A percentile compares a stretch with the other conserved stretches of the same genome.
Evolutionary conservation across 129 eudicot genomes (phyloP).

Genomic region (Flaveria bidentis): DNA sequence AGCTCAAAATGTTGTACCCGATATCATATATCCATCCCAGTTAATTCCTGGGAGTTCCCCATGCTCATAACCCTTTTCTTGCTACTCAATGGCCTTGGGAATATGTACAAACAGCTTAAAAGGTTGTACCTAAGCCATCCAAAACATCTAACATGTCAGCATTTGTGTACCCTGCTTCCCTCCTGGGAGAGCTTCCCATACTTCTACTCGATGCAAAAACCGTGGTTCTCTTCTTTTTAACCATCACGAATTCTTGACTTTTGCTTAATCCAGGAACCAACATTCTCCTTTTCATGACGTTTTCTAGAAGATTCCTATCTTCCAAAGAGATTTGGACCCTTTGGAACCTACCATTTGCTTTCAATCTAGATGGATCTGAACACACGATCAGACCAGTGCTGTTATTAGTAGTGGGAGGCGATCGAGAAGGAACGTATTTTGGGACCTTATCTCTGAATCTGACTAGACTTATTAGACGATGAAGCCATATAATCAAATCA

Average conservation of each 20-base stretch:
- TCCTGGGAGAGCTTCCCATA: conserved; percentile 62
- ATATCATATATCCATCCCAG: conserved; percentile 34
- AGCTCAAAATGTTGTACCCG: conserved; percentile 40
- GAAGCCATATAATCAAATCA: conserved; percentile 77
- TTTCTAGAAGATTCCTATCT: conserved; percentile 59
- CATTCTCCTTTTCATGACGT: conserved; percentile 56
- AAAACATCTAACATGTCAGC: conserved; percentile 49
- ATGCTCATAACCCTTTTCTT: background rate
- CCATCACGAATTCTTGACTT: conserved; percentile 73
- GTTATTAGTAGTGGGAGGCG: conserved; percentile 34
- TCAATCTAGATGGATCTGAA: conserved; percentile 20
- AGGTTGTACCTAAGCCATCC: conserved; percentile 54
- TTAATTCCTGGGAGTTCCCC: background rate
- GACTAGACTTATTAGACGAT: conserved; percentile 62
- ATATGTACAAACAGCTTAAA: conserved; percentile 28
- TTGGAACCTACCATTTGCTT: conserved; percentile 8
- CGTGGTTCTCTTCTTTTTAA: conserved; percentile 35
- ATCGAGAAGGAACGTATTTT: conserved; percentile 41
- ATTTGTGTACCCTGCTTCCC: conserved; percentile 30
- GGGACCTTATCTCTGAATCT: conserved; percentile 63
- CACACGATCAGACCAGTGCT: background rate
- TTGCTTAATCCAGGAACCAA: conserved; percentile 70
- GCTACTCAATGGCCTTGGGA: conserved; percentile 1
- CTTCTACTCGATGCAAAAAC: conserved; percentile 63
- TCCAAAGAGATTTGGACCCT: conserved; percentile 52